These are phyloP conservation scores for Funneliformis geosporum DNA, from an alignment of 192 early-diverging fungal genomes.

Conservation along the genomic window DNA sequence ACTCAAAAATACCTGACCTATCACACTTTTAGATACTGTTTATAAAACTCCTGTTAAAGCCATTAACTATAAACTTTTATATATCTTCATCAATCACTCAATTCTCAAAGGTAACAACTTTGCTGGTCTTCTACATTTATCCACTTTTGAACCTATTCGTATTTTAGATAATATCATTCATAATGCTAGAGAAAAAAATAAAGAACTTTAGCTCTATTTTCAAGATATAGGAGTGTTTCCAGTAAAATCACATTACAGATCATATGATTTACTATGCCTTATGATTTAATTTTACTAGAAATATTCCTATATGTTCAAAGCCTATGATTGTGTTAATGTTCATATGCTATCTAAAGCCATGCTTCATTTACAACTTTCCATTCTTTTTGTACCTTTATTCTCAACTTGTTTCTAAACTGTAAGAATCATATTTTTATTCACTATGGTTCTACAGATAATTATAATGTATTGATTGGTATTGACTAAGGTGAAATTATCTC, in stretches of 20 bases:
- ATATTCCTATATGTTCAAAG: background rate
- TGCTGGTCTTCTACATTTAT: background rate
- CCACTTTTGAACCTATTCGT: background rate
- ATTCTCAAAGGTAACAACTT: background rate
- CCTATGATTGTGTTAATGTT: background rate
- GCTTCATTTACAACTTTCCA: too few species aligned
- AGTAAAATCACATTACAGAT: too few species aligned
- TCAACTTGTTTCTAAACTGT: background rate
- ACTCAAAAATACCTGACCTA: background rate
- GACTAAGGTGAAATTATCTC: constrained; percentile 3
- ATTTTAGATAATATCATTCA: background rate
- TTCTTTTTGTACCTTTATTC: background rate
- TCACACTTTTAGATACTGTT: background rate
- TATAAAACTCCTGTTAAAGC: too few species aligned
- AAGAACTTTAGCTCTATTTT: background rate
- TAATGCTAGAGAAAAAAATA: background rate
- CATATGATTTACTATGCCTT: too few species aligned
- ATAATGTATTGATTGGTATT: background rate
- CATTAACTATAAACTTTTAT: background rate
- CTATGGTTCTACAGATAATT: background rate
- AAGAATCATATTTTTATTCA: background rate
- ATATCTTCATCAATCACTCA: background rate
- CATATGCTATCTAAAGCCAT: background rate
- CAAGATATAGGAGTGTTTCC: too few species aligned
- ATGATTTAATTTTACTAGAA: too few species aligned